phyloP scores from a whole-genome alignment of 1,139 yeast species.

The Magnusiomyces ingens region DNA sequence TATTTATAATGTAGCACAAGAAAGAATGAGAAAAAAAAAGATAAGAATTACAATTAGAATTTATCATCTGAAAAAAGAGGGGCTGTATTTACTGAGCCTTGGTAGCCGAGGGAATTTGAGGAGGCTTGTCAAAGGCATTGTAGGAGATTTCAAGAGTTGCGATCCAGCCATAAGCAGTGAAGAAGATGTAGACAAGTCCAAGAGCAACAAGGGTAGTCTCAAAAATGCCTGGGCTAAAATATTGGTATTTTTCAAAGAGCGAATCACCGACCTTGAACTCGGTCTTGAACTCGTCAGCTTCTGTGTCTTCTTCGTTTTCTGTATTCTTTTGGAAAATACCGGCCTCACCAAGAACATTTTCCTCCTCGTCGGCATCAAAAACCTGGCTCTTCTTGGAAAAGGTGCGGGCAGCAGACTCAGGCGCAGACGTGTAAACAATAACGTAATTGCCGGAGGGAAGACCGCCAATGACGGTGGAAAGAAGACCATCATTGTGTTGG shows the following conservation, averaged over 20 bases:
- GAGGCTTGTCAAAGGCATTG: conserved; percentile 54
- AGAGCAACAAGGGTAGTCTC: conserved; percentile 55
- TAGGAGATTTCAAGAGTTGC: conserved; percentile 58
- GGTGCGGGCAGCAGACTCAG: conserved; percentile 12
- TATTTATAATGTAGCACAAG: too few relatives aligned
- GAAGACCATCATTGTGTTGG: conserved; percentile 25
- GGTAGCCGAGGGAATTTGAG: conserved; percentile 11
- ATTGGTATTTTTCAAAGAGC: conserved; percentile 44
- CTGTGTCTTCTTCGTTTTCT: not conserved
- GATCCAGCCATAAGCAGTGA: conserved; percentile 56
- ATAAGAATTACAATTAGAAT: too few relatives aligned
- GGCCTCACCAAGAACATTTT: not conserved
- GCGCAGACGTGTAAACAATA: conserved; percentile 29
- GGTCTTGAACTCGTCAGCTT: conserved; percentile 13
- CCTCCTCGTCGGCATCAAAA: conserved; percentile 4
- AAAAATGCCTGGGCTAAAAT: conserved; percentile 60
- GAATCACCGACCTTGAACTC: conserved; percentile 9
- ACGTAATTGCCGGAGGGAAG: conserved; percentile 33
- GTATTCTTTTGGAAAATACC: not conserved
- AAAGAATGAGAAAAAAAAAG: too few relatives aligned
- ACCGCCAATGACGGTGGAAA: conserved; percentile 27
- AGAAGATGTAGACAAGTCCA: conserved; percentile 46
- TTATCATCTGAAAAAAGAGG: too few relatives aligned
- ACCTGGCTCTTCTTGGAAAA: conserved; percentile 8
- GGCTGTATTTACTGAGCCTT: conserved; percentile 12